phyloP scores from a whole-genome alignment of 2,329 filamentous ascomycete species.

The Fusarium neocosmosporiellum region DNA sequence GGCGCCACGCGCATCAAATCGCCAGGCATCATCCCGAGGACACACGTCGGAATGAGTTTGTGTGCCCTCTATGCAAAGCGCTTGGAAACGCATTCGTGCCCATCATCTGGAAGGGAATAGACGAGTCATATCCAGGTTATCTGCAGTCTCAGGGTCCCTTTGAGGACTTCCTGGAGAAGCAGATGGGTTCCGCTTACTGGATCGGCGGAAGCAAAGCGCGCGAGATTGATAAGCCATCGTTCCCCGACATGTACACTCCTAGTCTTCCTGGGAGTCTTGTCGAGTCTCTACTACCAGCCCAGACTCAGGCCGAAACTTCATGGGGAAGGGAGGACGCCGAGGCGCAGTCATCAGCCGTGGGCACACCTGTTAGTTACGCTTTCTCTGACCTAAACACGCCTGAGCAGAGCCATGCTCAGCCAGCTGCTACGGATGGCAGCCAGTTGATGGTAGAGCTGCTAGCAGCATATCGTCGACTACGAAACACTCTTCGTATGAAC shows the following conservation, averaged over 20 bases:
- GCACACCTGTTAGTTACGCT: conserved; percentile 56
- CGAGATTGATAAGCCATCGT: conserved; percentile 46
- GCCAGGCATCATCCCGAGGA: conserved; percentile 93
- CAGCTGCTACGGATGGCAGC: conserved; percentile 27
- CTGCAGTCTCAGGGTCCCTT: conserved; percentile 72
- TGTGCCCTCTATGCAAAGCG: conserved; percentile 96
- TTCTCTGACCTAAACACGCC: conserved; percentile 51
- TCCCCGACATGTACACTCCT: conserved; percentile 49
- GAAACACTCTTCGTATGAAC: conserved; percentile 68
- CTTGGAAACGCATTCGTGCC: conserved; percentile 95
- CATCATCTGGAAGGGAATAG: conserved; percentile 93
- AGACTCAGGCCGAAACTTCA: conserved; percentile 51
- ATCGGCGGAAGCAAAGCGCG: conserved; percentile 54
- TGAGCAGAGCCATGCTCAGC: conserved; percentile 34
- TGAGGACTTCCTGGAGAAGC: conserved; percentile 73
- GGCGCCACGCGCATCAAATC: conserved; percentile 91
- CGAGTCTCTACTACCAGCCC: conserved; percentile 51
- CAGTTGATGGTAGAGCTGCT: conserved; percentile 65
- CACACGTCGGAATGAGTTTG: conserved; percentile 84
- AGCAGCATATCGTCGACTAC: conserved; percentile 69
- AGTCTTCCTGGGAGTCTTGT: conserved; percentile 53
- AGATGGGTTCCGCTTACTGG: conserved; percentile 61
- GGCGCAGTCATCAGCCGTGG: conserved; percentile 46
- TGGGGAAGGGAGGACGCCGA: conserved; percentile 56
- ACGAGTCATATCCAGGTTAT: conserved; percentile 83